Percentiles rank a stretch among this genome's conserved stretches.
These are phyloP conservation scores for Brassica rapa DNA, from an alignment of 345 rosid species.

Conservation along the genomic window DNA sequence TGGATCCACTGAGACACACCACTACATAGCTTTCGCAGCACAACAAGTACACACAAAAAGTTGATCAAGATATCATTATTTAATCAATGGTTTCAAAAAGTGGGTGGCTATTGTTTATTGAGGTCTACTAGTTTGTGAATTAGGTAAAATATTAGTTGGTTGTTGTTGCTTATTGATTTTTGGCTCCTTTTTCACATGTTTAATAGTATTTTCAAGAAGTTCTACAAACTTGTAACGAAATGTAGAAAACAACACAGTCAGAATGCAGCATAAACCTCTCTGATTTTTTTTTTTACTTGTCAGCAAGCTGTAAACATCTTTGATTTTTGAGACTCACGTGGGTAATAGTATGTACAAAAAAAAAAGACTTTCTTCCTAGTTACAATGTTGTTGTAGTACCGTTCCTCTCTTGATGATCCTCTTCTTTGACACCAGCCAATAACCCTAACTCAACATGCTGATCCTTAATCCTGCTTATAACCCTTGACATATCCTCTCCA, in stretches of 20 bases:
- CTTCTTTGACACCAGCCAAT: conserved; percentile 51
- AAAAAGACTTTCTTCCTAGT: background rate
- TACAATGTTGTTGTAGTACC: conserved; percentile 9
- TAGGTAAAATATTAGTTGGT: background rate
- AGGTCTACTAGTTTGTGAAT: background rate
- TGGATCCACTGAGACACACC: conserved; percentile 35
- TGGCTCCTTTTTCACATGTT: background rate
- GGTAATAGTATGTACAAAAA: conserved; percentile 22
- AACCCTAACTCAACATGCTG: conserved; percentile 72
- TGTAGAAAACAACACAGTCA: background rate
- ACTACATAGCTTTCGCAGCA: conserved; percentile 36
- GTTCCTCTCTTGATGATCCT: conserved; percentile 33
- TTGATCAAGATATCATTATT: conserved; percentile 20
- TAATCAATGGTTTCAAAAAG: background rate
- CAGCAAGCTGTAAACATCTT: background rate
- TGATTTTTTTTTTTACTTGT: background rate
- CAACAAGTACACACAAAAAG: conserved; percentile 35
- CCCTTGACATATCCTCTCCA: conserved; percentile 51
- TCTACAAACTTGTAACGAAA: background rate
- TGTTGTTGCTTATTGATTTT: background rate
- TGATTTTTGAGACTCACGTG: conserved; percentile 9
- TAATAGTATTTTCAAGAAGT: background rate
- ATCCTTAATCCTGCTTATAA: conserved; percentile 64
- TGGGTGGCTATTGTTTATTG: conserved; percentile 23
- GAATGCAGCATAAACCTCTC: background rate